Evolutionary conservation across 2,329 filamentous ascomycete genomes (phyloP).

Genomic region (Xylariaceae sp.): DNA sequence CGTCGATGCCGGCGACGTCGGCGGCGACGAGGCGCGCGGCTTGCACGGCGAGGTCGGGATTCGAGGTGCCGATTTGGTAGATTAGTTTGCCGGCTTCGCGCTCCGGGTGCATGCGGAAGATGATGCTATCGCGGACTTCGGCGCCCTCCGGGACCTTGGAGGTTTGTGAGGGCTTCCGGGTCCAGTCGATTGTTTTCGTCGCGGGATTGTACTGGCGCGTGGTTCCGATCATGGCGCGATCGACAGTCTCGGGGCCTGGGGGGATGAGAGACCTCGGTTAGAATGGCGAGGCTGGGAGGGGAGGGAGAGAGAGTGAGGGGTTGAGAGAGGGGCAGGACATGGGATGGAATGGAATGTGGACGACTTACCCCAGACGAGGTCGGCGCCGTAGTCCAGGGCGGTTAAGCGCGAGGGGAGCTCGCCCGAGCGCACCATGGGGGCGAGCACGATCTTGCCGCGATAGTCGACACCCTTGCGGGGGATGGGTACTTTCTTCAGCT

Average conservation of each 20-base stretch:
- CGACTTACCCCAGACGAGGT: conserved; percentile 82
- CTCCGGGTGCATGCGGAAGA: conserved; percentile 78
- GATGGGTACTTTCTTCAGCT: conserved; percentile 68
- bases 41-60: conserved; percentile 74
- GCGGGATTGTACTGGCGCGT: conserved; percentile 69
- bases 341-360: neutral
- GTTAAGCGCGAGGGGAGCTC: conserved; percentile 86
- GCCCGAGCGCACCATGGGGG: conserved; percentile 97
- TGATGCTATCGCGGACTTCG: conserved; percentile 58
- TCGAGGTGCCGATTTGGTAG: conserved; percentile 87
- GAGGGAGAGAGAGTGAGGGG: neutral
- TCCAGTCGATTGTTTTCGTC: conserved; percentile 80
- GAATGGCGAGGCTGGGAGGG: neutral
- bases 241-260: conserved; percentile 88
- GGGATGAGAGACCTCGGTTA: conserved; percentile 1
- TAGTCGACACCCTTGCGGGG: conserved; percentile 88
- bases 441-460: conserved; percentile 86
- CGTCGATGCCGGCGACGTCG: conserved; percentile 90
- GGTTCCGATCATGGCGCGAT: conserved; percentile 85
- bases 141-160: conserved; percentile 48
- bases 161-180: conserved; percentile 66
- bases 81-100: conserved; percentile 71
- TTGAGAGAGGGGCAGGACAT: neutral
- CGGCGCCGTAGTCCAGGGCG: conserved; percentile 89
- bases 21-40: conserved; percentile 78